Evolutionary conservation across 2,329 filamentous ascomycete species (phyloP), one percentile per base, ranked within the genome.

Genomic region (Lizonia empirigonia): DNA sequence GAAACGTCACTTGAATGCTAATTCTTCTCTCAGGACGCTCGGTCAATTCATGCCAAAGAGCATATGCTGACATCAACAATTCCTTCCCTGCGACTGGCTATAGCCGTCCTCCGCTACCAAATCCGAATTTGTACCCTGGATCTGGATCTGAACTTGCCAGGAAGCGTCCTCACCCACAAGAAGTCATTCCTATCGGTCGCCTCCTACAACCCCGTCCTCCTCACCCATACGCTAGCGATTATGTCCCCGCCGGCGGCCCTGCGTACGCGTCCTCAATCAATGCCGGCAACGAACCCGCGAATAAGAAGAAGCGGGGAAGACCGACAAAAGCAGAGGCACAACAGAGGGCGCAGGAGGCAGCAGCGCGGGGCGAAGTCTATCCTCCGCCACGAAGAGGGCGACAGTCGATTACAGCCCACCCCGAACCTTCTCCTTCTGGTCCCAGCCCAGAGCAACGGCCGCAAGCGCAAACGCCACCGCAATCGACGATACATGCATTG

Each of bases 321-420:
- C 77, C 77, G 7, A 78, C 77, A 4, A 80, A 79, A 53, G 76
- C 74, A 47, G 76, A 78, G 58, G 72, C 74, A 30, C 72, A 77
- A 49, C 72, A 73, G 45, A 76, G 75, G 62, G 75, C 72, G 24
- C 72, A 74, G 44, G 74, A 70, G 50, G 73, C 74, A 44, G 66
- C 68, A 35, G 69, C 70, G 29, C 67, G 70, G 29, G 74, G 71
- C 8, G 73, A 77, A 52, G 56, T 67, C 16, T 74, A 76, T 37
- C 71, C 73, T 38, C 69, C 71, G 41, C 68, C 72, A 10, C 66
- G 70, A 46, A 68, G 67, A 54, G 62, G 61, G 15, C 65, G 69
- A 40, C 54, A 61, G 19, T 72, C 70, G 8, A 56, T 70, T 36
- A 65, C 68, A 9, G 59, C 59, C 20, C 54, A 62, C 41, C 65